phyloP scores from a whole-genome alignment of 495 filamentous ascomycete species.

The Aspergillus indologenus region DNA sequence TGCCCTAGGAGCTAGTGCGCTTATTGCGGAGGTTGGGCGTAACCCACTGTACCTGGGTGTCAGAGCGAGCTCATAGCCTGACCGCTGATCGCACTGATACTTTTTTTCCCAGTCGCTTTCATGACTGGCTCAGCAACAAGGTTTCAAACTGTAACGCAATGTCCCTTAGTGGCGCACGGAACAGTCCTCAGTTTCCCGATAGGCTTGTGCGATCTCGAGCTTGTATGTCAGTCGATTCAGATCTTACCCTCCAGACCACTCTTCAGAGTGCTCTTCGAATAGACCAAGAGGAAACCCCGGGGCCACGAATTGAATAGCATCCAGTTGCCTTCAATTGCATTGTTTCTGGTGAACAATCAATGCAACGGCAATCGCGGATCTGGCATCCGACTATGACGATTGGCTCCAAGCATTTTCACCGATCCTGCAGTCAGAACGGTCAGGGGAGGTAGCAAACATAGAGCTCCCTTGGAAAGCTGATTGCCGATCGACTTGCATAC shows the following conservation, averaged over 20 bases:
- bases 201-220: not conserved
- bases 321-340: not conserved
- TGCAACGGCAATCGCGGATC: not conserved
- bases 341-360: not conserved
- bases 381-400: not conserved
- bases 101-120: not conserved
- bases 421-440: not conserved
- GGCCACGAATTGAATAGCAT: not conserved
- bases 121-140: not conserved
- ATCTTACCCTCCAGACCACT: not conserved
- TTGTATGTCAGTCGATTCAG: not conserved
- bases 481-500: not conserved
- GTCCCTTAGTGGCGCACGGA: not conserved
- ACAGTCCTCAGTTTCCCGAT: not conserved
- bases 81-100: slow-evolving; percentile 16
- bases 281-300: not conserved
- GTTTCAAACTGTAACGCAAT: not conserved
- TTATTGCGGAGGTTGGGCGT: slow-evolving; percentile 10
- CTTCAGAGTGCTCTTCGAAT: not conserved
- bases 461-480: not conserved
- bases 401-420: not conserved
- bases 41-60: not conserved
- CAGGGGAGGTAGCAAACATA: not conserved
- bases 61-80: slow-evolving; percentile 7
- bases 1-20: slow-evolving; percentile 3